These are phyloP conservation scores for Saprolegnia parasitica DNA, from an alignment of 352 stramenopile genomes.

Conservation along the genomic window DNA sequence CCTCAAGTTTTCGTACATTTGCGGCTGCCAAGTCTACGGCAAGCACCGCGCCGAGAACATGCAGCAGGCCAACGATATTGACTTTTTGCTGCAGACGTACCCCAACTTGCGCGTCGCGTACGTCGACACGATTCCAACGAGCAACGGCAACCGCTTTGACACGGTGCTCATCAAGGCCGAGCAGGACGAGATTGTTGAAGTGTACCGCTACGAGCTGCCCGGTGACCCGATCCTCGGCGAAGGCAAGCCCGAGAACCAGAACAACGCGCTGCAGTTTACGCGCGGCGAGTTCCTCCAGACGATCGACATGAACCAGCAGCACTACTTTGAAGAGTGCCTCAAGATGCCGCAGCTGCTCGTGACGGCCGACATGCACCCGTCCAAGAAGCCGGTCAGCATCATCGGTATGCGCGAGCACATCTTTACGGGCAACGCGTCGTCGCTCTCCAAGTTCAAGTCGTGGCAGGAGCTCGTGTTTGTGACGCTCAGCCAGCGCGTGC, in stretches of 20 bases:
- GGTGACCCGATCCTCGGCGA: slow-evolving; percentile 77
- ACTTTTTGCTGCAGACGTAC: slow-evolving; percentile 74
- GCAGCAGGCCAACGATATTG: slow-evolving; percentile 70
- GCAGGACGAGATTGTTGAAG: slow-evolving; percentile 61
- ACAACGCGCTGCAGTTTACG: slow-evolving; percentile 74
- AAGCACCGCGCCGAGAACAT: slow-evolving; percentile 65
- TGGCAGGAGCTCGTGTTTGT: slow-evolving; percentile 84
- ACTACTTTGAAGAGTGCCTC: slow-evolving; percentile 82
- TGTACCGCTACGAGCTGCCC: slow-evolving; percentile 77
- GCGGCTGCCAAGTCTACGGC: slow-evolving; percentile 77
- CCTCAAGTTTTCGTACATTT: slow-evolving; percentile 85
- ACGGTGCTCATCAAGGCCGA: slow-evolving; percentile 79
- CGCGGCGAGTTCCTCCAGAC: slow-evolving; percentile 81
- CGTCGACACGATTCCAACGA: slow-evolving; percentile 57
- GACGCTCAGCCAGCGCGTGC: slow-evolving; percentile 76
- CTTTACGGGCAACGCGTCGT: slow-evolving; percentile 81
- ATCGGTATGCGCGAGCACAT: slow-evolving; percentile 85
- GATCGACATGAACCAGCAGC: slow-evolving; percentile 88
- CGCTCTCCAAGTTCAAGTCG: slow-evolving; percentile 78
- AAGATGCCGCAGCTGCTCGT: slow-evolving; percentile 81
- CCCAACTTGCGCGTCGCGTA: slow-evolving; percentile 82
- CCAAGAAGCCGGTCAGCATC: slow-evolving; percentile 66
- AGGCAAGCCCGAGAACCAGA: slow-evolving; percentile 84
- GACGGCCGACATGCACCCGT: slow-evolving; percentile 62
- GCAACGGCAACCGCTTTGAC: slow-evolving; percentile 48